A percentile compares a stretch with the other conserved stretches of the same genome.
Conservation (phyloP, 352 stramenopile genomes). For the Phytophthora ramorum region DNA sequence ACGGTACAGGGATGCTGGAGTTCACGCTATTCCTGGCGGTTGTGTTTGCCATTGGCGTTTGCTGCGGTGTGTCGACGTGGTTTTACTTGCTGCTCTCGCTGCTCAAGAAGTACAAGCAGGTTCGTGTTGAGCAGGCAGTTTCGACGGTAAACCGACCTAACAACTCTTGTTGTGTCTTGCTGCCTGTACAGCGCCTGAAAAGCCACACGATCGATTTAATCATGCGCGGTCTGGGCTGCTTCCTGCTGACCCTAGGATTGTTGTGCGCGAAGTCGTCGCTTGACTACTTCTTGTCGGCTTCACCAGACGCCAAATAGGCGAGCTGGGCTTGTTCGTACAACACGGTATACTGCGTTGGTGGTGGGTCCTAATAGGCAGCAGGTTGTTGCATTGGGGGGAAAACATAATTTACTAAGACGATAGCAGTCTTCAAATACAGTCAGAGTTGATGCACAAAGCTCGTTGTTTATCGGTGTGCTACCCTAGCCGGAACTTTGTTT, state of each 20-base stretch:
- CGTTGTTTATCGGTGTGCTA: background rate
- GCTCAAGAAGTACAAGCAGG: slow-evolving; percentile 92
- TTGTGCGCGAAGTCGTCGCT: slow-evolving; percentile 88
- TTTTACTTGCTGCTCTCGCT: slow-evolving; percentile 89
- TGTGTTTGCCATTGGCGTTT: slow-evolving; percentile 86
- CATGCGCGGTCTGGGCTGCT: slow-evolving; percentile 86
- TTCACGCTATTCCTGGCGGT: slow-evolving; percentile 87
- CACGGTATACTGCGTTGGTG: background rate
- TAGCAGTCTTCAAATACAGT: slow-evolving; percentile 24
- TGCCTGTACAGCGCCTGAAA: slow-evolving; percentile 66
- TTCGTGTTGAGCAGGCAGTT: slow-evolving; percentile 27
- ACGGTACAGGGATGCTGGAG: slow-evolving; percentile 86
- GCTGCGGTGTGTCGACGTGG: slow-evolving; percentile 88
- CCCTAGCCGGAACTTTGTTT: slow-evolving; percentile 24
- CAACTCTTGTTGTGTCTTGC: slow-evolving; percentile 2
- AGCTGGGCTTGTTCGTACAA: background rate
- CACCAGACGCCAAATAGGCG: slow-evolving; percentile 44
- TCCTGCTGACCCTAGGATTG: slow-evolving; percentile 79
- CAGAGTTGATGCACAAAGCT: slow-evolving; percentile 1
- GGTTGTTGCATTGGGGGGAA: slow-evolving; percentile 23
- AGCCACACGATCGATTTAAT: slow-evolving; percentile 86
- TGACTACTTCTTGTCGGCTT: slow-evolving; percentile 78
- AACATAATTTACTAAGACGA: slow-evolving; percentile 39
- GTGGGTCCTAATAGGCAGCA: slow-evolving; percentile 4
- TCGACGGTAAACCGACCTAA: slow-evolving; percentile 1